These are phyloP conservation scores for Rhypophila decipiens DNA, from an alignment of 495 filamentous ascomycete species.

Conservation along the genomic window DNA sequence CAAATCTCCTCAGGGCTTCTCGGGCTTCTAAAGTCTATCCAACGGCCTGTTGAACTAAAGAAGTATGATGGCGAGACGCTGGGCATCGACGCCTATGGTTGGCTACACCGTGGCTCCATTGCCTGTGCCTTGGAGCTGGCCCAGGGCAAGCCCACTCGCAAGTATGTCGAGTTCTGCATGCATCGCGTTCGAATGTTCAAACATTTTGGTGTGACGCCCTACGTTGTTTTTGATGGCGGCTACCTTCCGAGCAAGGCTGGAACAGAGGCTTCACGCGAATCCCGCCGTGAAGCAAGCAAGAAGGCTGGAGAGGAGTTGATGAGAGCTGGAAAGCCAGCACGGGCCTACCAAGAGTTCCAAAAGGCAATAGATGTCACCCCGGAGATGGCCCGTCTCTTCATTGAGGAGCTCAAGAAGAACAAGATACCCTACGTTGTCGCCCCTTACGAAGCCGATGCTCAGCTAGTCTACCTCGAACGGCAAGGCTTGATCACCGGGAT, in stretches of 20 bases:
- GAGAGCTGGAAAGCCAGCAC: constrained; percentile 66
- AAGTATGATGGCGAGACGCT: constrained; percentile 84
- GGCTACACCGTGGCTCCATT: constrained; percentile 91
- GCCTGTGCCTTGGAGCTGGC: constrained; percentile 90
- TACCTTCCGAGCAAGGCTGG: constrained; percentile 89
- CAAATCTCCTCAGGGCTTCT: constrained; percentile 72
- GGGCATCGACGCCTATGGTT: constrained; percentile 94
- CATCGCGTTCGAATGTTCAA: constrained; percentile 86
- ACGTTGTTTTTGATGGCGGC: constrained; percentile 93
- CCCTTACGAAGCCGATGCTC: constrained; percentile 95
- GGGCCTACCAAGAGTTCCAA: constrained; percentile 82
- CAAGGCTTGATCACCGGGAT: constrained; percentile 78
- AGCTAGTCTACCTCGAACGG: constrained; percentile 87
- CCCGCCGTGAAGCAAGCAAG: constrained; percentile 66
- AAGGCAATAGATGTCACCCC: constrained; percentile 96
- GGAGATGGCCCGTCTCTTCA: constrained; percentile 85
- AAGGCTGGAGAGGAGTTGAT: constrained; percentile 71
- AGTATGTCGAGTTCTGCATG: constrained; percentile 91
- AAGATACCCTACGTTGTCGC: constrained; percentile 86
- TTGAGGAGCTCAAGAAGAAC: constrained; percentile 79
- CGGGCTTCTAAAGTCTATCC: constrained; percentile 90
- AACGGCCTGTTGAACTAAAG: constrained; percentile 78
- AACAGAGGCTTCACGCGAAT: constrained; percentile 71
- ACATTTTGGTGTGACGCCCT: constrained; percentile 87
- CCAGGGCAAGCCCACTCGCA: constrained; percentile 76